Base-by-base conservation (phyloP, 805 yeast genomes). In the Jamesozyma lodderae region DNA sequence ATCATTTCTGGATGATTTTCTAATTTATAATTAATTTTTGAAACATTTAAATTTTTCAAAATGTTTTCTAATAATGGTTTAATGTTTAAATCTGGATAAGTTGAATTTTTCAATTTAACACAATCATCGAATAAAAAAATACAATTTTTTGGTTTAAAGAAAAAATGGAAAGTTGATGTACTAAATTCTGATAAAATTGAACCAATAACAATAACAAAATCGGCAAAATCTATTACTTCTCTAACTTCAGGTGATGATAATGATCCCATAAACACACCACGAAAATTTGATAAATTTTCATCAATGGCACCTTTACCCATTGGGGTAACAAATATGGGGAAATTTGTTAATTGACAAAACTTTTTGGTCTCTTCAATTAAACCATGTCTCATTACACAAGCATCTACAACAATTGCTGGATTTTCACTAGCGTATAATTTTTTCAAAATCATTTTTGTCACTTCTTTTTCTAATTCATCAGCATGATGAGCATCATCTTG, bases 231-330 rank as follows among this genome's bases (percentile, higher is more conserved):
- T 28, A 80, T 84, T n/a, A 74, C 68, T 44, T 72, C 75, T 52
- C 75, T 74, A 31, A 80, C 84, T 42, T 72, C 76, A 30, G 83
- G 83, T 32, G 64, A 62, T 7, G 92, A 78, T 45, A 83, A 64
- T 4, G 80, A 68, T 40, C 94, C 94, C 30, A 79, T 79, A 49
- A 82, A 82, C 33, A 79, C 82, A 57, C 94, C 94, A 41, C 81
- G 82, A 57, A 73, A 83, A 58, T 81, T 65, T 33, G 73, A 69
- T 48, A 73, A 67, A 38, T 65, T 67, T 62, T 82, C 94, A 59
- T 79, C 75, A 44, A 81, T 71, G 6, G 73, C 67, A 35, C 84
- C 79, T 60, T 83, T 83, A 57, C 90, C 94, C 88, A 82, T 81
- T 42, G 94, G 92, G 16, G 94, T 83, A 33, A 79, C 78, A 57